phyloP scores from a whole-genome alignment of 2,329 filamentous ascomycete genomes.

The Chalaropsis ovoidea region DNA sequence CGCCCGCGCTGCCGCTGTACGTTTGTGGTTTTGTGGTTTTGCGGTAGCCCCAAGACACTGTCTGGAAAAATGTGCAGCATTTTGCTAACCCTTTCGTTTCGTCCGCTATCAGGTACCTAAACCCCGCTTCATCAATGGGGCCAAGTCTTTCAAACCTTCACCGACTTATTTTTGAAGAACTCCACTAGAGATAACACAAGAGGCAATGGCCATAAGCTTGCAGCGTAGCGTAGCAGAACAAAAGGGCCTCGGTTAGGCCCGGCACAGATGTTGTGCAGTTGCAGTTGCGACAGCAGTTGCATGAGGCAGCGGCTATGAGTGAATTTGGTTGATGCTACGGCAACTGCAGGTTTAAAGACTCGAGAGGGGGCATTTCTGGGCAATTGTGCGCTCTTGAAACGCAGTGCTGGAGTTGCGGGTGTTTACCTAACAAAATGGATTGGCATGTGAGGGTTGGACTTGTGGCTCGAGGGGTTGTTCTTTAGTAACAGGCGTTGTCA shows the following conservation, averaged over 20 bases:
- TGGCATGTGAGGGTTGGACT: neutral
- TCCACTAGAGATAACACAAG: neutral
- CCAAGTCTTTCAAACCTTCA: slow-evolving; percentile 1
- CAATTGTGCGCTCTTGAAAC: no score
- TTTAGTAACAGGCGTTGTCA: neutral
- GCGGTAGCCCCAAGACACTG: neutral
- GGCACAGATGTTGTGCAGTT: neutral
- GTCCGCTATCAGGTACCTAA: neutral
- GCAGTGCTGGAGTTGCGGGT: neutral
- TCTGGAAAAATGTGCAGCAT: neutral
- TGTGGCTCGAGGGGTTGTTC: neutral
- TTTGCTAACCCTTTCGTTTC: neutral
- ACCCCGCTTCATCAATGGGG: neutral
- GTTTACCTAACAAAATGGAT: neutral
- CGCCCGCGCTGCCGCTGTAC: neutral
- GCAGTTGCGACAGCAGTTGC: neutral
- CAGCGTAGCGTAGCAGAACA: neutral
- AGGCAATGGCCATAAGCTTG: neutral
- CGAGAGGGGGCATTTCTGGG: neutral
- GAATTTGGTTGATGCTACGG: neutral
- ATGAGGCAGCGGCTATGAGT: neutral
- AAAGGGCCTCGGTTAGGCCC: neutral
- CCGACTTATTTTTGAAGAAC: neutral
- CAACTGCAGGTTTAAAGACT: neutral
- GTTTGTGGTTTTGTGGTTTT: neutral